Base-by-base conservation (phyloP, 2,329 filamentous ascomycete species). In the Neurospora sp. region DNA sequence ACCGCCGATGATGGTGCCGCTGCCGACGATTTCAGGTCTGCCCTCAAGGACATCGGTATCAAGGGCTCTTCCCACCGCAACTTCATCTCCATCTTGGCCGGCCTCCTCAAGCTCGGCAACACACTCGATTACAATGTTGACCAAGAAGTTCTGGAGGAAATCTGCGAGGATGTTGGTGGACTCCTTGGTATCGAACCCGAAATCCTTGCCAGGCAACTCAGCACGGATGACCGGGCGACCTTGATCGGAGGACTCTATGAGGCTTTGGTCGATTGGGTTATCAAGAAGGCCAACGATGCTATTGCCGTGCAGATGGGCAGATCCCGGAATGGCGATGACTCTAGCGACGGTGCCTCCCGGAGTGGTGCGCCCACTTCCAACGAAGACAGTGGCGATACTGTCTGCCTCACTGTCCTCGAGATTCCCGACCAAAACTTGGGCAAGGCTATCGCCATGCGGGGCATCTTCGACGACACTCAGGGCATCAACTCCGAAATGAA, bases 401-500 rank as follows among this genome's bases (percentile, higher is more conserved):
- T 98, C 43, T 92, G 90, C 78, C 90, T 99, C 72, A 96, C 93
- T 0, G 85, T 99, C 9, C 83, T 99, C 6, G 96, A 98, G 74
- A 86, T 98, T 9, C 93, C 96, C 0, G 88, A 90, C 73, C 89
- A 92, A 38, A 85, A 87, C 1, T 84, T 99, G 0, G 93, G 92
- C 71, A 97, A 96, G 80, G 96, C 95, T 0, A 81, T 96, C n/a
- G 89, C 92, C 13, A 89, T 99, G 82, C 91, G 93, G 46, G 93
- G 92, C 15, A 88, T 98, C 42, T 99, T 99, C 76, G 95, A 99
- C 74, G 96, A 98, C 76, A 88, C 85, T n/a, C 84, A 90, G 23
- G 96, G 96, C 68, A 97, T 99, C 81, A 98, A 98, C 75, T 87
- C 91, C 0, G 96, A 99, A 82, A 98, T 99, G 94, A 97, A 95